phyloP scores from a whole-genome alignment of 2,329 filamentous ascomycete genomes.

The Diaporthe sp. region DNA sequence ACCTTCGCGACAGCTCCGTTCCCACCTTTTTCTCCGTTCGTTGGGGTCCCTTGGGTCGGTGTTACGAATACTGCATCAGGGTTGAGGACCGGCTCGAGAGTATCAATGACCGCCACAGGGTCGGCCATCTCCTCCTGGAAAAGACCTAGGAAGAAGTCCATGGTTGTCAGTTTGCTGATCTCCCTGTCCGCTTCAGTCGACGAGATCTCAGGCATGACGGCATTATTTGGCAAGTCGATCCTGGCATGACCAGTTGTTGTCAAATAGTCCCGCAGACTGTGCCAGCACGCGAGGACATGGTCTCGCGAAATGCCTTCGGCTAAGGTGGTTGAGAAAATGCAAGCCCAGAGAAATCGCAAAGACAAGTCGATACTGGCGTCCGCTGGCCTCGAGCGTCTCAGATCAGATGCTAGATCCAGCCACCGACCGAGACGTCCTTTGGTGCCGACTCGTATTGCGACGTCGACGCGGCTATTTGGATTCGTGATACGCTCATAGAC shows the following conservation, averaged over 20 bases:
- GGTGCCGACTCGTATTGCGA: conserved; percentile 61
- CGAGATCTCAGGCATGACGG: conserved; percentile 89
- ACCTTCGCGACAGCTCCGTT: conserved; percentile 40
- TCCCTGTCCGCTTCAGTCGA: conserved; percentile 87
- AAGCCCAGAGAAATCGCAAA: conserved; percentile 70
- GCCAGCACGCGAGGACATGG: conserved; percentile 70
- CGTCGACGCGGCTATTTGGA: conserved; percentile 66
- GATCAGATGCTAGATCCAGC: conserved; percentile 62
- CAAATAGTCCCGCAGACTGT: conserved; percentile 67
- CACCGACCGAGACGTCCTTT: conserved; percentile 64
- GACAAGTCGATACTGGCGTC: conserved; percentile 55
- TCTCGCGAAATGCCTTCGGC: conserved; percentile 66
- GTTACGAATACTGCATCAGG: conserved; percentile 67
- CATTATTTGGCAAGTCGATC: conserved; percentile 83
- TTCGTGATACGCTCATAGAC: conserved; percentile 71
- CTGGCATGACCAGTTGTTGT: conserved; percentile 54
- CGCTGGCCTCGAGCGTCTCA: conserved; percentile 53
- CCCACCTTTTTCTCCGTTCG: conserved; percentile 35
- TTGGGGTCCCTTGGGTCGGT: conserved; percentile 40
- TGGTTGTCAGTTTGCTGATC: conserved; percentile 91
- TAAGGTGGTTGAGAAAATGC: conserved; percentile 65
- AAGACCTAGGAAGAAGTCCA: conserved; percentile 94
- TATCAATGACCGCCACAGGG: conserved; percentile 88
- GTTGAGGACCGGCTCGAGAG: conserved; percentile 91
- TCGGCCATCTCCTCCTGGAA: conserved; percentile 88